Evolutionary conservation across 2,329 filamentous ascomycete species (phyloP).

Genomic region (Drechslera avenae): DNA sequence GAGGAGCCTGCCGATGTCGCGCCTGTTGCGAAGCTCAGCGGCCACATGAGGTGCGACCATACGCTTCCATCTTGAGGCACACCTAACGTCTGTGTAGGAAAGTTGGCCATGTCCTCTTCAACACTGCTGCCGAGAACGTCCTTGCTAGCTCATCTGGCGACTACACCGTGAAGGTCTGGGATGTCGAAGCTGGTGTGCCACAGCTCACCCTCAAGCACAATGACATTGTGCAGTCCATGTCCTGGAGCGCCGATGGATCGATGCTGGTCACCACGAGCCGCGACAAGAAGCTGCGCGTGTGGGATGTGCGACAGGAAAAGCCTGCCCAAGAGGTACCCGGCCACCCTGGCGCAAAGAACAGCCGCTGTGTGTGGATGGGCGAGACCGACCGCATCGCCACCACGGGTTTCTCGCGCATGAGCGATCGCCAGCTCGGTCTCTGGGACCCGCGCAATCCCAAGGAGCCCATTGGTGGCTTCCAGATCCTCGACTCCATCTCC

Average conservation of each 20-base stretch:
- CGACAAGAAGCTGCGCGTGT: constrained; percentile 97
- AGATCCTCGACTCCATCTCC: constrained; percentile 89
- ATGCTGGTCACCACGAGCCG: constrained; percentile 90
- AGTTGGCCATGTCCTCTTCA: constrained; percentile 97
- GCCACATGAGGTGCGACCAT: constrained; percentile 75
- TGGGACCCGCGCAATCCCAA: constrained; percentile 85
- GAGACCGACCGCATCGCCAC: constrained; percentile 96
- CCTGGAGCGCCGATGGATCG: constrained; percentile 89
- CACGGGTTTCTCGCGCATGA: constrained; percentile 98
- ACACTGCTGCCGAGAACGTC: constrained; percentile 92
- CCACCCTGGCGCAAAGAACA: constrained; percentile 95
- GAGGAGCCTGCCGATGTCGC: constrained; percentile 83
- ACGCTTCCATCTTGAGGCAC: neutral
- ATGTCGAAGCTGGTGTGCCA: constrained; percentile 77
- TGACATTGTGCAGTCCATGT: constrained; percentile 93
- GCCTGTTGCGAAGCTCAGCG: constrained; percentile 79
- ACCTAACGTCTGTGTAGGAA: constrained; percentile 65
- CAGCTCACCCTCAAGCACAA: constrained; percentile 80
- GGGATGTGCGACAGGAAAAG: constrained; percentile 94
- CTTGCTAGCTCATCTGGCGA: constrained; percentile 95
- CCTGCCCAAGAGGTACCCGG: constrained; percentile 82
- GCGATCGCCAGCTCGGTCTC: constrained; percentile 90
- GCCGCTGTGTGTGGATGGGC: constrained; percentile 94
- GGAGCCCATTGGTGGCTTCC: constrained; percentile 89
- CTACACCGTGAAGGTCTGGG: constrained; percentile 94